These are phyloP conservation scores for Tulasnella calospora DNA, from an alignment of 768 basidiomycete species.

Conservation along the genomic window DNA sequence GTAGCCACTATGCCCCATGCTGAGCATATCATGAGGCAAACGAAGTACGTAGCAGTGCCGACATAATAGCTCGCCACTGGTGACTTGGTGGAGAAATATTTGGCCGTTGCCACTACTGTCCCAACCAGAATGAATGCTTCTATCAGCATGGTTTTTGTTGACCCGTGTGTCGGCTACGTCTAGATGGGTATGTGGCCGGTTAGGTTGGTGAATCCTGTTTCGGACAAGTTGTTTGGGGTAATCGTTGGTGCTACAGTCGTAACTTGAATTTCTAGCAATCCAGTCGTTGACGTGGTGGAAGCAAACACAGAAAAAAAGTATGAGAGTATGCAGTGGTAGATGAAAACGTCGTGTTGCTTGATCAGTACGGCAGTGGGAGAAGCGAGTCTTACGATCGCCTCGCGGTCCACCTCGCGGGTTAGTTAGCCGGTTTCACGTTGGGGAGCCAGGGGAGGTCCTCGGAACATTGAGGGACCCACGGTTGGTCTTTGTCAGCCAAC, in stretches of 20 bases:
- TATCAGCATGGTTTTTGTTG: neutral
- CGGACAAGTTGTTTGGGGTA: neutral
- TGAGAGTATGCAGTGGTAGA: neutral
- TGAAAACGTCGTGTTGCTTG: neutral
- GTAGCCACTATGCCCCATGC: constrained; percentile 1
- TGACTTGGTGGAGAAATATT: neutral
- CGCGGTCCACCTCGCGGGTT: neutral
- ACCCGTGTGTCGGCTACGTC: neutral
- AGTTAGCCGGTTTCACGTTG: neutral
- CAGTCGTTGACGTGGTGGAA: neutral
- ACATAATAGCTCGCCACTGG: neutral
- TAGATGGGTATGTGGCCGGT: neutral
- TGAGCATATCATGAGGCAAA: neutral
- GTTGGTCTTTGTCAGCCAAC: neutral
- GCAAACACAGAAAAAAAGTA: neutral
- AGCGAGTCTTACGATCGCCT: neutral
- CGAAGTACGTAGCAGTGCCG: neutral
- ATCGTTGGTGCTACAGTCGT: neutral
- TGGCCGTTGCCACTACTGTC: neutral
- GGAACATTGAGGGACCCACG: neutral
- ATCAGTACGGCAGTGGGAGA: neutral
- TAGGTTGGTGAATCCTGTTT: neutral
- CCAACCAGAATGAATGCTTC: neutral
- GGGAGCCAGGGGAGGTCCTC: neutral
- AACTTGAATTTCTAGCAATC: neutral